Conservation (phyloP, 2,329 filamentous ascomycete species). For the Trichophyton schoenleinii region DNA sequence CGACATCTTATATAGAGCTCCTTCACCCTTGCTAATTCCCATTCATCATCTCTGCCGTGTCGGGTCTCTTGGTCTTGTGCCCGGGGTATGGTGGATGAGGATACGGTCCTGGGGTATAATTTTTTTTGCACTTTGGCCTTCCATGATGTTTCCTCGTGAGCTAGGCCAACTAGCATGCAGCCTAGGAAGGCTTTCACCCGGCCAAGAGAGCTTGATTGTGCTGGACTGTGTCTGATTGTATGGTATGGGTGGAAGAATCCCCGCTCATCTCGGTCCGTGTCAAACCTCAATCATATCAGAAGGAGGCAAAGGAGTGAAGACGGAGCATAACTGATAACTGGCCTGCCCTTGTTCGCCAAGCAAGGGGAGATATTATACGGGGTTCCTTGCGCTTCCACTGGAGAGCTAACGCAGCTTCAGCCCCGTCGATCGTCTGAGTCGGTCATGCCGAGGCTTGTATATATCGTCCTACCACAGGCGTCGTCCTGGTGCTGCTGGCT, state of each 20-base stretch:
- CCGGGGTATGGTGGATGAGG: background rate
- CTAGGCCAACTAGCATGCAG: background rate
- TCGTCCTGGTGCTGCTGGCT: too few relatives aligned
- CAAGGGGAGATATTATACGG: constrained; percentile 4
- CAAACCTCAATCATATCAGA: background rate
- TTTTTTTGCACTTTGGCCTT: background rate
- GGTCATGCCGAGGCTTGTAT: background rate
- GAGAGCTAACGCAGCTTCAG: background rate
- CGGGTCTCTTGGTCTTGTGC: background rate
- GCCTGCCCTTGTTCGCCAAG: background rate
- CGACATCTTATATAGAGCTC: background rate
- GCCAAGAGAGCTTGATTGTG: background rate
- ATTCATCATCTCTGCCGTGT: background rate
- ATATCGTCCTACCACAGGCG: background rate
- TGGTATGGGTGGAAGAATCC: background rate
- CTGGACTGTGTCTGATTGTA: background rate
- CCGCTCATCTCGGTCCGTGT: constrained; percentile 4
- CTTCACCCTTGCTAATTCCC: background rate
- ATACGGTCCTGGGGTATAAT: background rate
- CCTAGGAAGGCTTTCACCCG: background rate
- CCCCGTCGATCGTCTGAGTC: constrained; percentile 2
- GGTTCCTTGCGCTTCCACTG: background rate
- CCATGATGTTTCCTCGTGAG: background rate
- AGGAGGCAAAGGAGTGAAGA: background rate
- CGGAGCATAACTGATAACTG: background rate